Conservation (phyloP, 2,329 filamentous ascomycete genomes). For the Apiospora hydei region DNA sequence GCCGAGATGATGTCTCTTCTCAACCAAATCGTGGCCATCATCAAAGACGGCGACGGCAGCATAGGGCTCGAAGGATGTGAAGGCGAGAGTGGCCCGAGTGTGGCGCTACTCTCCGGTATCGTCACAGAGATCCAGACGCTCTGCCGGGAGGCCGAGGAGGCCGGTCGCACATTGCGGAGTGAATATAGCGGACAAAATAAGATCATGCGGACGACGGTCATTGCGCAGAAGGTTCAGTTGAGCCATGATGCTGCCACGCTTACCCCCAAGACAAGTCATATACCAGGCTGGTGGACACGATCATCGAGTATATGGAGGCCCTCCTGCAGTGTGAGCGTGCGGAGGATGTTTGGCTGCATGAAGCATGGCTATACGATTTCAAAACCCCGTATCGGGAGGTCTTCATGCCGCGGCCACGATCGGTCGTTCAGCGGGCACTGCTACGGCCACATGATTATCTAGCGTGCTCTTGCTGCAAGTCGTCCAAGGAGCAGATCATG, state of each 20-base stretch:
- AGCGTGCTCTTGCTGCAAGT: constrained; percentile 72
- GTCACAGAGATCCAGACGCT: constrained; percentile 56
- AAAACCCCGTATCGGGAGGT: constrained; percentile 74
- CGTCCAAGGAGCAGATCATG: constrained; percentile 56
- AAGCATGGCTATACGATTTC: constrained; percentile 79
- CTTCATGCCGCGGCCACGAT: constrained; percentile 76
- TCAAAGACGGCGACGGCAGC: constrained; percentile 47
- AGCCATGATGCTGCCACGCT: constrained; percentile 77
- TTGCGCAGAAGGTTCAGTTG: constrained; percentile 82
- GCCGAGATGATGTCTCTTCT: constrained; percentile 54
- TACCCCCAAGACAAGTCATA: constrained; percentile 75
- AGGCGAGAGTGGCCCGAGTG: constrained; percentile 42
- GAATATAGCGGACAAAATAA: constrained; percentile 76
- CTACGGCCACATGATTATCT: constrained; percentile 79
- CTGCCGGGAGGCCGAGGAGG: constrained; percentile 50
- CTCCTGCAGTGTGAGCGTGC: constrained; percentile 46
- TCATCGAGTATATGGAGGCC: constrained; percentile 57
- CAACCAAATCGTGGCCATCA: constrained; percentile 47
- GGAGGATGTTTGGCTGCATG: constrained; percentile 66
- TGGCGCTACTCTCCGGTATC: constrained; percentile 48
- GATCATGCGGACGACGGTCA: constrained; percentile 77
- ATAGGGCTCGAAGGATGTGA: constrained; percentile 45
- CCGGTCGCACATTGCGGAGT: constrained; percentile 67
- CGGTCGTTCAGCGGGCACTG: constrained; percentile 75
- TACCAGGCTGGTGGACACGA: constrained; percentile 67